Conservation (phyloP, 495 filamentous ascomycete species). For the Penicillium dipodomyicola region DNA sequence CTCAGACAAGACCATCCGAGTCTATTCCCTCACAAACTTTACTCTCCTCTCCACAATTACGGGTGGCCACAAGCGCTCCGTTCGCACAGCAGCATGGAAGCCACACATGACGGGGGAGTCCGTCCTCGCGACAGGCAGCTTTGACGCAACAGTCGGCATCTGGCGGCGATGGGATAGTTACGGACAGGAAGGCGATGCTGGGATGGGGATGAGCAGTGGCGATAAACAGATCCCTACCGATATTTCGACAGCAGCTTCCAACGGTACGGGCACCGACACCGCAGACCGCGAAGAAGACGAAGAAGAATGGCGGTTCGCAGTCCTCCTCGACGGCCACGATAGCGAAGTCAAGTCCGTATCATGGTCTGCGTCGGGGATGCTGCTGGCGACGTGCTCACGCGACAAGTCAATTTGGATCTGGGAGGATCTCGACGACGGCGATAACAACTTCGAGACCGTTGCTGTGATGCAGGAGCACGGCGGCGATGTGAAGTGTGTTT, state of each 20-base stretch:
- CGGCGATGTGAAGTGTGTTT: slow-evolving; percentile 89
- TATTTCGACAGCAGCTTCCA: slow-evolving; percentile 16
- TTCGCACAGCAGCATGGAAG: slow-evolving; percentile 82
- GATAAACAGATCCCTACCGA: slow-evolving; percentile 13
- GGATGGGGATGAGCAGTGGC: slow-evolving; percentile 8
- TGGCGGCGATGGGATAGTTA: slow-evolving; percentile 69
- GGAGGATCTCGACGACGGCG: slow-evolving; percentile 81
- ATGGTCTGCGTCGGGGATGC: slow-evolving; percentile 75
- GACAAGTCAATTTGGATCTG: slow-evolving; percentile 99
- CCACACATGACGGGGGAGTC: slow-evolving; percentile 62
- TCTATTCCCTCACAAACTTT: slow-evolving; percentile 83
- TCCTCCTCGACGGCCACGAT: slow-evolving; percentile 90
- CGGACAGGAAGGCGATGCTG: slow-evolving; percentile 30
- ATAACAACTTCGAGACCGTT: slow-evolving; percentile 94
- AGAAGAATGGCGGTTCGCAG: slow-evolving; percentile 82
- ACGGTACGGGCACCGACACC: slow-evolving; percentile 4
- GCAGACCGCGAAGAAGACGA: slow-evolving; percentile 51
- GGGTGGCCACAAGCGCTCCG: slow-evolving; percentile 84
- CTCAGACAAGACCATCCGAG: slow-evolving; percentile 76
- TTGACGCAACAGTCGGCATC: slow-evolving; percentile 85
- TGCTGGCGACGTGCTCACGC: slow-evolving; percentile 82
- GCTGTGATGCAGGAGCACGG: slow-evolving; percentile 92
- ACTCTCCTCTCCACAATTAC: slow-evolving; percentile 72
- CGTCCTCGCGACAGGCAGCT: slow-evolving; percentile 85
- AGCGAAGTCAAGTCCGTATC: slow-evolving; percentile 85